Evolutionary conservation across 2,329 filamentous ascomycete species (phyloP).

Genomic region (Rhytidhysteron rufulum): DNA sequence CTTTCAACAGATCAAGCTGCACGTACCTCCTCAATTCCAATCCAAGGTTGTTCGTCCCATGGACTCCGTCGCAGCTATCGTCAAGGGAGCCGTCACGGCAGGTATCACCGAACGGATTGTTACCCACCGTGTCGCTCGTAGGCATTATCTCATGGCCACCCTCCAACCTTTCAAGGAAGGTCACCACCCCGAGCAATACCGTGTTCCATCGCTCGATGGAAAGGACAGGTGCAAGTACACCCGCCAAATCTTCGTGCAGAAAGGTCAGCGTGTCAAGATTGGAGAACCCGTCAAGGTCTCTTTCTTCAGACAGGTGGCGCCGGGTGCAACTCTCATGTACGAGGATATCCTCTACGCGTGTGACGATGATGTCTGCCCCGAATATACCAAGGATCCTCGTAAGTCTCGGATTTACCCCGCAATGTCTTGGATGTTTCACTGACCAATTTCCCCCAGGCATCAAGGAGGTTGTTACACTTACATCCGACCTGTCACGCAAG

Average conservation of each 20-base stretch:
- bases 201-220: constrained; percentile 91
- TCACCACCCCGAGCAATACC: constrained; percentile 96
- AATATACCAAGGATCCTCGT: constrained; percentile 99
- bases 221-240: constrained; percentile 99
- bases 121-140: constrained; percentile 92
- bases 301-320: constrained; percentile 96
- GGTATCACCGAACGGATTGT: constrained; percentile 97
- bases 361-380: constrained; percentile 95
- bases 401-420: constrained; percentile 48
- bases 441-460: constrained; percentile 62
- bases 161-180: constrained; percentile 98
- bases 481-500: constrained; percentile 93
- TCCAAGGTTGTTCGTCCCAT: constrained; percentile 96
- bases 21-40: constrained; percentile 97
- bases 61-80: constrained; percentile 97
- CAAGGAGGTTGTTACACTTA: constrained; percentile 97
- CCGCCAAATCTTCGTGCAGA: constrained; percentile 96
- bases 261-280: constrained; percentile 98
- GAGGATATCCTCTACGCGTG: constrained; percentile 97
- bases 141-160: constrained; percentile 98
- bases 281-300: constrained; percentile 98
- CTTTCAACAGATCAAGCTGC: constrained; percentile 98
- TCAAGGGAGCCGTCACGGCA: constrained; percentile 95
- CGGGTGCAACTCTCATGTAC: constrained; percentile 97
- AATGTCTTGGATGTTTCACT: neutral